Percentiles rank a stretch among this genome's conserved stretches.
These are phyloP conservation scores for Daldinia caldariorum DNA, from an alignment of 495 filamentous ascomycete species.

Conservation along the genomic window DNA sequence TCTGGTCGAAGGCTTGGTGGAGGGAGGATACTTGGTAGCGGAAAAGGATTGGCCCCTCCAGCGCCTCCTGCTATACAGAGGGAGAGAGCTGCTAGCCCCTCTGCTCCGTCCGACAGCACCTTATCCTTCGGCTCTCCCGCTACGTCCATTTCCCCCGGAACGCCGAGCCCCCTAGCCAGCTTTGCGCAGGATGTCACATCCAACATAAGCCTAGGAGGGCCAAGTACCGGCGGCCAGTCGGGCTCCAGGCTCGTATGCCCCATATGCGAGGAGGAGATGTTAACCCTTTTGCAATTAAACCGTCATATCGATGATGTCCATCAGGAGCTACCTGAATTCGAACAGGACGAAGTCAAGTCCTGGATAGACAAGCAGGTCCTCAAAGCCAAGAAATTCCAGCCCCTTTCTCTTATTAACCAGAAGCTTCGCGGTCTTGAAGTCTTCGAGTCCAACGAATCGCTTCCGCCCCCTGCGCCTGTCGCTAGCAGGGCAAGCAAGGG, in stretches of 20 bases:
- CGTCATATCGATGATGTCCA: constrained; percentile 95
- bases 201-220: constrained; percentile 58
- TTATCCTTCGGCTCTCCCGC: constrained; percentile 58
- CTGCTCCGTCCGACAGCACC: constrained; percentile 64
- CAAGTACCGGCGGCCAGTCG: constrained; percentile 52
- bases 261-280: constrained; percentile 97
- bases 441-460: constrained; percentile 90
- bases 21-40: constrained; percentile 86
- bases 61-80: constrained; percentile 42
- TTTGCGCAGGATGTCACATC: constrained; percentile 58
- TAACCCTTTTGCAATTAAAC: constrained; percentile 92
- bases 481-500: constrained; percentile 39
- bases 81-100: constrained; percentile 54
- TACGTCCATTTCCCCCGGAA: constrained; percentile 45
- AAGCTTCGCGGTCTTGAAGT: constrained; percentile 97
- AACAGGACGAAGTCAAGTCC: constrained; percentile 96
- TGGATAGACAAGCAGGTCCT: constrained; percentile 98
- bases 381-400: constrained; percentile 95
- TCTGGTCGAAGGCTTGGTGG: constrained; percentile 85
- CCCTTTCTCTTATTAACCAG: constrained; percentile 84
- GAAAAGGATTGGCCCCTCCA: constrained; percentile 77
- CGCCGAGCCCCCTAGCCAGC: constrained; percentile 51
- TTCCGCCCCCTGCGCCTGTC: constrained; percentile 37
- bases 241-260: constrained; percentile 79
- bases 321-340: constrained; percentile 89